Evolutionary conservation across 2,329 filamentous ascomycete species (phyloP).

Genomic region (Penicillium sp.): DNA sequence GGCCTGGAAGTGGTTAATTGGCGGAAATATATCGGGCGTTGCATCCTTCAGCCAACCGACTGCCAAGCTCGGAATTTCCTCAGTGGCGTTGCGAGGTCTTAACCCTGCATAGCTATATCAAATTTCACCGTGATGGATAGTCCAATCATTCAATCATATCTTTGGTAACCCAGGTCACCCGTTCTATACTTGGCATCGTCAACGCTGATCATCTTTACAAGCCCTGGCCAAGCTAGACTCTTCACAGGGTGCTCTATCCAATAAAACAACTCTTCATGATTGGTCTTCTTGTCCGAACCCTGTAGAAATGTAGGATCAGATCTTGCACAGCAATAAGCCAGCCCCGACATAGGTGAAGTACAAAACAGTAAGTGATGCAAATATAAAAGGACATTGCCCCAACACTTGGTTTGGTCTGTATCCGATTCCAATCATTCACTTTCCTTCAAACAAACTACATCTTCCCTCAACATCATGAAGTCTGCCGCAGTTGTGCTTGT

Average conservation of each 20-base stretch:
- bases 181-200: background rate
- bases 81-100: background rate
- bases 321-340: background rate
- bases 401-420: background rate
- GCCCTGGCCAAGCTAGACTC: background rate
- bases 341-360: too few species aligned
- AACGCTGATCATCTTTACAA: background rate
- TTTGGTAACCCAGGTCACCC: background rate
- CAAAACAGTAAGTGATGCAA: background rate
- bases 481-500: background rate
- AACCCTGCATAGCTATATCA: background rate
- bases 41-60: background rate
- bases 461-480: background rate
- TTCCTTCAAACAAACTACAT: background rate
- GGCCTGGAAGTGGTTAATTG: background rate
- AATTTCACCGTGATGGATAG: background rate
- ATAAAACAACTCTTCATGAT: background rate
- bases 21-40: constrained; percentile 4
- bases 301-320: background rate
- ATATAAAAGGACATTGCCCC: background rate
- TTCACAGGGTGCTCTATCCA: background rate
- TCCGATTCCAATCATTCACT: background rate
- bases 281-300: constrained; percentile 3
- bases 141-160: background rate
- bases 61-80: background rate